A percentile compares a stretch with the other conserved stretches of the same genome.
These are phyloP conservation scores for Candida qinlingensis DNA, from an alignment of 805 yeast genomes.

Conservation along the genomic window DNA sequence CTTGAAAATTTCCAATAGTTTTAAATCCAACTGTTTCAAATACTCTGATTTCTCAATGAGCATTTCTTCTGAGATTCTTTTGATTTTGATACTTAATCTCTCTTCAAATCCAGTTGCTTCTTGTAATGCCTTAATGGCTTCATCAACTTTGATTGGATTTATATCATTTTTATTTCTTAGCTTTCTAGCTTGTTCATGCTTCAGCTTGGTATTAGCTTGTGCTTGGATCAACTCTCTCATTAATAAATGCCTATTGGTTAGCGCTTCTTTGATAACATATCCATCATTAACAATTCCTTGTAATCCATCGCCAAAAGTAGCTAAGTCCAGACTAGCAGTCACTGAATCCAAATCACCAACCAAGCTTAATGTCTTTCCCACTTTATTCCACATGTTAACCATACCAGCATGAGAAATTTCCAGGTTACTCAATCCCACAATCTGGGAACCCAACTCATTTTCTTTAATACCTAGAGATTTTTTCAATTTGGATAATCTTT, in stretches of 20 bases:
- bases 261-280: slow-evolving; percentile 83
- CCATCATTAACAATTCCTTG: slow-evolving; percentile 65
- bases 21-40: slow-evolving; percentile 49
- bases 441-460: slow-evolving; percentile 42
- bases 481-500: slow-evolving; percentile 43
- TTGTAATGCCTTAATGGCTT: slow-evolving; percentile 76
- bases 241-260: slow-evolving; percentile 85
- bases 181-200: slow-evolving; percentile 65
- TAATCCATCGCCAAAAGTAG: slow-evolving; percentile 72
- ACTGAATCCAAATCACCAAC: slow-evolving; percentile 75
- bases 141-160: slow-evolving; percentile 86
- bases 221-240: slow-evolving; percentile 87
- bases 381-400: slow-evolving; percentile 71
- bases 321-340: slow-evolving; percentile 65
- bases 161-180: slow-evolving; percentile 68
- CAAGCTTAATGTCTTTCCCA: slow-evolving; percentile 61
- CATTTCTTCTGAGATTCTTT: slow-evolving; percentile 83
- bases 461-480: slow-evolving; percentile 49
- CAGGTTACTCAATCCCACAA: slow-evolving; percentile 33
- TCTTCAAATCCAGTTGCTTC: slow-evolving; percentile 73
- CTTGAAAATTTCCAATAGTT: slow-evolving; percentile 49
- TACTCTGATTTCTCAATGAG: slow-evolving; percentile 63
- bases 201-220: slow-evolving; percentile 63
- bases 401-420: slow-evolving; percentile 65
- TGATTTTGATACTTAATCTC: slow-evolving; percentile 68